Evolutionary conservation across 441 rosid genomes (phyloP), one percentile per base, ranked within the genome.

Genomic region (Pelargonium cotyledonis): DNA sequence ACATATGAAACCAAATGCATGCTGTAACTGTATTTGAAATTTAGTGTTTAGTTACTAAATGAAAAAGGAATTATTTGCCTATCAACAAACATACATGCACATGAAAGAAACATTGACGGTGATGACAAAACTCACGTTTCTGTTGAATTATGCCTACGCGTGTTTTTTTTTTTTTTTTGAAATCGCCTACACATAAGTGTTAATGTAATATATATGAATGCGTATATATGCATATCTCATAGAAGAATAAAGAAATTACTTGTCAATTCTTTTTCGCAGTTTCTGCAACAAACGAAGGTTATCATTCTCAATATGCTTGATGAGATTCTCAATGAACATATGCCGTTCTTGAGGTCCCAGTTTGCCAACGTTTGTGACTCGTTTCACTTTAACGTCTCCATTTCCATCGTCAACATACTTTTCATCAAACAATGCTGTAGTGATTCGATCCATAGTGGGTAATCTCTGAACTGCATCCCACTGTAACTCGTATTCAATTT

Each of bases 391-490:
- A 65, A 55, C 71, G 23, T 68, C 69, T 16, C 66, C 73, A 51
- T 62, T 73, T 23, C n/a, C 63, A 8, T 40, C 19, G 14, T 29
- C 19, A 1, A 61, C 73, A 15, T 55, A 67, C 35, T 68, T 63
- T 26, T 70, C 76, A 26, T 75, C 72, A 31, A 85, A 70, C 58
- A 84, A 44, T 26, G 80, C 80, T n/a, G 87, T 80, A 55, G 74
- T 75, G 31, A 72, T 41, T 67, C 89, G 70, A 70, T 75, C 69
- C 62, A 66, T 63, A 8, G 87, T 87, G 14, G 89, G 88, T 57
- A 87, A 68, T 29, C 79, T 84, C 79, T 87, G 86, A 66, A 87
- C 76, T 1, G 77, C 82, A 57, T 79, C 84, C 85, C 92, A 85
- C 75, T 80, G 86, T 70, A 70, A 38, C 62, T 73, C 74, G 73